Base-by-base conservation (phyloP, 2,329 filamentous ascomycete genomes). In the Xylariaceae sp. region DNA sequence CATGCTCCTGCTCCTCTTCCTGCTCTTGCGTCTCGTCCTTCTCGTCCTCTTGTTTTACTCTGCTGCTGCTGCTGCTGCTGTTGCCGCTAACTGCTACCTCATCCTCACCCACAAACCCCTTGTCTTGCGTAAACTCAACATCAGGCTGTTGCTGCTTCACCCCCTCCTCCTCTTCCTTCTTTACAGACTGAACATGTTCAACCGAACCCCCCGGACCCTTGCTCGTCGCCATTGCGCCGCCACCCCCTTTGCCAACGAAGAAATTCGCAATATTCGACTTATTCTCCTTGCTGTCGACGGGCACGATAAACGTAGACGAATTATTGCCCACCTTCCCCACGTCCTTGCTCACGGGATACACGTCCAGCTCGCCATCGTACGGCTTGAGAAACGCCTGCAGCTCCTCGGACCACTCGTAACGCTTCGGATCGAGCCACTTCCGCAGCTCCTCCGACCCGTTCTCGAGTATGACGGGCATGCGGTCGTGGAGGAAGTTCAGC, bases 291-390 rank as follows among this genome's bases (percentile, higher is more conserved):
- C 85, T 94, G 53, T 85, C 75, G 23, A 96, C 66, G 0, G 90
- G 90, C 2, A 95, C 69, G 31, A 96, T 74, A 55, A 96, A 95
- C 1, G 73, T 75, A 0, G 87, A 80, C 14, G 85, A 94, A 60
- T 94, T 85, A 52, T 94, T 95, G 5, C 90, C 89, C 0, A 95
- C 89, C 64, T 95, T 97, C 1, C 89, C 89, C 0, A 97, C 90
- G 3, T 92, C 89, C 59, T 87, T 85, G 52, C 74, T 80, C 2
- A 98, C 92, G 0, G 84, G 81, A 57, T 95, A 96, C 37, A 85
- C 81, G 38, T 94, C 87, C 7, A 98, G 67, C 38, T 86, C 82
- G 4, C 85, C 86, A 4, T 76, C 64, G 49, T 80, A 95, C 0
- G 92, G 89, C 55, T 77, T 83, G n/a, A 97, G 67, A 1, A 94